Evolutionary conservation across 1,284 basidiomycete species (phyloP).

Genomic region (Earliella scabrosa): DNA sequence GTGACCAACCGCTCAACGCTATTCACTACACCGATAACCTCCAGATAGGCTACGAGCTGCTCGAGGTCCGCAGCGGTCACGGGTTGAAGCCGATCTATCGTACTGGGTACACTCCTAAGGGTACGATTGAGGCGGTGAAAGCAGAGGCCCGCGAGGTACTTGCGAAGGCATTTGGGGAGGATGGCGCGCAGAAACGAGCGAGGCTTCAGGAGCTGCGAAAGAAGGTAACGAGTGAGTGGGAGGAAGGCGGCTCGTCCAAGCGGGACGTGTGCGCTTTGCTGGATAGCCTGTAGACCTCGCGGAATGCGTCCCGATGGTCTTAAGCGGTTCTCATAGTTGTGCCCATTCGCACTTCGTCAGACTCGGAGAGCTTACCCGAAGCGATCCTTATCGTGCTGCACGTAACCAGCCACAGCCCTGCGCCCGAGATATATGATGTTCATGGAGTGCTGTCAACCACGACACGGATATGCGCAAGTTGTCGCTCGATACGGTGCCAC

Average conservation of each 20-base stretch:
- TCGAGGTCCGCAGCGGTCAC: constrained; percentile 31
- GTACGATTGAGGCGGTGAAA: constrained; percentile 19
- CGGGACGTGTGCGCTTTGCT: constrained; percentile 10
- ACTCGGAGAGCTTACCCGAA: too few species aligned
- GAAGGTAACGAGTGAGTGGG: constrained; percentile 14
- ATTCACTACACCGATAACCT: constrained; percentile 24
- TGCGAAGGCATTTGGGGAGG: constrained; percentile 23
- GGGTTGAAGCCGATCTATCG: constrained; percentile 25
- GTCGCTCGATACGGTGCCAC: too few species aligned
- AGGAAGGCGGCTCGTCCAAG: constrained; percentile 14
- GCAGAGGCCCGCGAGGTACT: constrained; percentile 22
- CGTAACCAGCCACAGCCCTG: too few species aligned
- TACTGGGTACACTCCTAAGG: constrained; percentile 13
- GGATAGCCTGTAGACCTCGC: not conserved
- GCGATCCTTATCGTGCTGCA: too few species aligned
- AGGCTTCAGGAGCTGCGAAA: constrained; percentile 8
- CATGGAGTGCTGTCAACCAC: not conserved
- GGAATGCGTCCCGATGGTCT: too few species aligned
- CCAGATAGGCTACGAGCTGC: constrained; percentile 33
- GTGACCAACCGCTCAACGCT: constrained; percentile 32
- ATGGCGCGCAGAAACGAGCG: constrained; percentile 23
- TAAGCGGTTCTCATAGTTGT: too few species aligned
- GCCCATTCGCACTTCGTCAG: too few species aligned
- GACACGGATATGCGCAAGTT: too few species aligned
- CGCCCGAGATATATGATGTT: too few species aligned